Evolutionary conservation across 345 rosid genomes (phyloP), one percentile per base, ranked within the genome.

Genomic region (Erucastrum elatum): DNA sequence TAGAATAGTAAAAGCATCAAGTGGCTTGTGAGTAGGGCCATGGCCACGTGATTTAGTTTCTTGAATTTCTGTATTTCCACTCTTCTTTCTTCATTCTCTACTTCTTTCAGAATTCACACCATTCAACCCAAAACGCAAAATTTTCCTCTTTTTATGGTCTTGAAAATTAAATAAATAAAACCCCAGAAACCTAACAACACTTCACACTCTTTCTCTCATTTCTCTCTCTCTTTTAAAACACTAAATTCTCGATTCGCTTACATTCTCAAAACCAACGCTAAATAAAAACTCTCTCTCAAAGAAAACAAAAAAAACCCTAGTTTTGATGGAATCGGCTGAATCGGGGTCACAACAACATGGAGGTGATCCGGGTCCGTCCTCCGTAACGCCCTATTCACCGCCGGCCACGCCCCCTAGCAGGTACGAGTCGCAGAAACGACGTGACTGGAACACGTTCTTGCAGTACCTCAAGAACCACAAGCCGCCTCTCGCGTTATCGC

Each of bases 391-490:
- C 6, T 33, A 78, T 35, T 68, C 84, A 31, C 78, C 84, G 0
- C 75, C 74, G 10, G 71, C 82, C 3, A 59, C 72, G 6, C 89
- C 79, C 2, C 89, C 79, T 5, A 89, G 94, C 79, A 75, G 94
- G 9, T 89, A 89, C 80, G 94, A 88, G 82, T 89, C 94, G 3
- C 91, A 89, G 37, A 89, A 89, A 33, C 82, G 90, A 31, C 78
- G 94, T 1, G 94, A 89, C 85, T 89, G 91, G 94, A 87, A 87
- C 85, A 84, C 94, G 27, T 89, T 89, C 84, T 74, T 89, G 81
- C 94, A 89, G 66, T 89, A 88, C 79, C 84, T 89, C 55, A 85
- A 72, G 77, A 87, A 83, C 87, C 91, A 89, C 82, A 89, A 87
- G 79, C 91, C 94, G 0, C 91, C 94, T 17, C 73, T 89, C 0